Base-by-base conservation (phyloP, 768 basidiomycete species). In the Mycena albidolilacea region DNA sequence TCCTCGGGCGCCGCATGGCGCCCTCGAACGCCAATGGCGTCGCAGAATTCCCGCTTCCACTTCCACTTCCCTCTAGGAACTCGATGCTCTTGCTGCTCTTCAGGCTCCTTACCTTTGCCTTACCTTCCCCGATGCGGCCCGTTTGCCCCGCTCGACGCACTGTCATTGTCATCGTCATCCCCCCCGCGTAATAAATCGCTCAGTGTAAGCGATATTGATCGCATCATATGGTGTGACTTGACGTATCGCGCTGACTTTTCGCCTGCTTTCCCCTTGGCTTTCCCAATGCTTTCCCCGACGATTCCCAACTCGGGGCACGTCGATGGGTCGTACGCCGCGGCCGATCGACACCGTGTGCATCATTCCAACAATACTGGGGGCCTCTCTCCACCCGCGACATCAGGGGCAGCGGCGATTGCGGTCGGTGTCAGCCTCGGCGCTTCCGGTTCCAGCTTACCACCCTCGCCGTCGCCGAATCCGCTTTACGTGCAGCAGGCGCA, bases 51-150 rank as follows among this genome's bases (percentile, higher is more conserved):
- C 19, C 77, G 78, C 60, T 79, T 81, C 52, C 79, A 55, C 52
- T 77, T 58, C 52, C 77, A 39, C 77, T 76, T 7, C 69, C 78
- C 66, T 86, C 85, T 21, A 93, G 68, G 72, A 90, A 85, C 78
- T 94, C 93, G 43, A 87, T 89, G 76, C 93, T 95, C 75, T 89
- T 90, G 80, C 90, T 91, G 41, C 87, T 80, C 79, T 93, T 94
- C 68, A 92, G 72, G 6, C 85, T 81, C 71, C 85, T 90, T 48
- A 69, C 75, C 59, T 85, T 87, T 23, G 23, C 23, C 23, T 23
- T 23, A 23, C 23, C 23, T 23, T 23, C 23, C 23, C 23, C 23
- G 23, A 23, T 2, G 23, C 23, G 23, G 23, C 23, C 23, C 23
- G 23, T 23, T 23, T 23, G 23, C 23, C 23, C 23, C 23, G 23